A percentile compares a stretch with the other conserved stretches of the same genome.
Evolutionary conservation across 1,284 basidiomycete species (phyloP).

Genomic region (Vanrija sp.): DNA sequence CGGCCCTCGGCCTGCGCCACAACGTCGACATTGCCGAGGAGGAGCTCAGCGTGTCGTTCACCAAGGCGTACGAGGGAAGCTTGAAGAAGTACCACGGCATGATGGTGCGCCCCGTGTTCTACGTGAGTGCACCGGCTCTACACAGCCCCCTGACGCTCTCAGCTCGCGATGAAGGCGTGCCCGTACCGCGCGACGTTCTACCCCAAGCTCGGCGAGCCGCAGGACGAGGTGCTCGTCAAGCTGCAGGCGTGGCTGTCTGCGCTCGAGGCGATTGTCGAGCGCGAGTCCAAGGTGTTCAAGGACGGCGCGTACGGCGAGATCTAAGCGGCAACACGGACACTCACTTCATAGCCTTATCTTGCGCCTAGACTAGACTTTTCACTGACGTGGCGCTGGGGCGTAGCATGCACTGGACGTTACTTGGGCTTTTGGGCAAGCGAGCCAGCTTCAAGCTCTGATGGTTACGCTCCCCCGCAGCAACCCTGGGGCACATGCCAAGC

Average conservation of each 20-base stretch:
- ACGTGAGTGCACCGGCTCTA: conserved; percentile 55
- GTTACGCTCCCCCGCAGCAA: too few relatives aligned
- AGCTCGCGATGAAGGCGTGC: conserved; percentile 96
- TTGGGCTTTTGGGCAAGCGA: too few relatives aligned
- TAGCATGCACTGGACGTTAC: too few relatives aligned
- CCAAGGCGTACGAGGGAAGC: conserved; percentile 73
- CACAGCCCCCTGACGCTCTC: background rate
- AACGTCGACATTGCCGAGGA: conserved; percentile 64
- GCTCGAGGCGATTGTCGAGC: conserved; percentile 65
- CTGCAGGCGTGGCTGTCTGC: conserved; percentile 74
- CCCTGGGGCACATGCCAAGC: too few relatives aligned
- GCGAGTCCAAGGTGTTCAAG: conserved; percentile 70
- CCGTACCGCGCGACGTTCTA: conserved; percentile 89
- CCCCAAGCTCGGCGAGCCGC: conserved; percentile 72
- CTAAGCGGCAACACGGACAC: conserved; percentile 12
- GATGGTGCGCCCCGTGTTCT: conserved; percentile 76
- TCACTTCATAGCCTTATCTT: background rate
- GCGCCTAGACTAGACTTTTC: background rate
- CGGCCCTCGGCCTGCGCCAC: conserved; percentile 72
- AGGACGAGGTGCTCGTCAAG: conserved; percentile 65
- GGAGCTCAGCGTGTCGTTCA: conserved; percentile 75
- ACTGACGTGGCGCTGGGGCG: background rate
- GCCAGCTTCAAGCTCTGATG: too few relatives aligned
- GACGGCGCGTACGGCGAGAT: conserved; percentile 62
- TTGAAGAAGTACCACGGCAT: conserved; percentile 86